Conservation (phyloP, 2,329 filamentous ascomycete species). For the Parastagonospora avenae region DNA sequence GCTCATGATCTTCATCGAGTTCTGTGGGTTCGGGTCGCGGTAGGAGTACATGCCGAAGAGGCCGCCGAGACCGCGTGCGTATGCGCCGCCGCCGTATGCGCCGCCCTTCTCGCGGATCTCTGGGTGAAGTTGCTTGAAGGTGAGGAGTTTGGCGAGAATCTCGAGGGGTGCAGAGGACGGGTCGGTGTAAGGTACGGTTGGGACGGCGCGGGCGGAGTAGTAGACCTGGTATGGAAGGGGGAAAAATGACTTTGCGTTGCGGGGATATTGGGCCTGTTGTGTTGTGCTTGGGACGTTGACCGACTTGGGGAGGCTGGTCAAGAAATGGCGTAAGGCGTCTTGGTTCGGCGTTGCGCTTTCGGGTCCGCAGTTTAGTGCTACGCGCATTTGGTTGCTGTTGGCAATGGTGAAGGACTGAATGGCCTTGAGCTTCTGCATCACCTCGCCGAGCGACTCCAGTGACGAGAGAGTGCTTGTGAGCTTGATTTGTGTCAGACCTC, state of each 20-base stretch:
- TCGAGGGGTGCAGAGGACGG: conserved; percentile 78
- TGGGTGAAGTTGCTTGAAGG: conserved; percentile 94
- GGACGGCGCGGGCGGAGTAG: conserved; percentile 82
- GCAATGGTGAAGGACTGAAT: conserved; percentile 81
- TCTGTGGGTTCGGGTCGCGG: conserved; percentile 91
- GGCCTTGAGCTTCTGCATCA: conserved; percentile 81
- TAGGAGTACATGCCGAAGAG: conserved; percentile 96
- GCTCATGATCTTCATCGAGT: conserved; percentile 83
- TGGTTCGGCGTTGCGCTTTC: conserved; percentile 76
- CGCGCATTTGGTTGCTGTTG: conserved; percentile 70
- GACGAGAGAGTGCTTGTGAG: conserved; percentile 79
- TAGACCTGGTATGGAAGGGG: conserved; percentile 96
- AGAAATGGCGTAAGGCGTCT: conserved; percentile 71
- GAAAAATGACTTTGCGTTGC: conserved; percentile 77
- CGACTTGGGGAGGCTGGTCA: conserved; percentile 61
- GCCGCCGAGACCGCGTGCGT: conserved; percentile 77
- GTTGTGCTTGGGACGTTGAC: conserved; percentile 35
- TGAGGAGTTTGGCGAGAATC: conserved; percentile 87
- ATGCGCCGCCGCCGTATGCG: conserved; percentile 91
- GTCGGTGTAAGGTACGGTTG: conserved; percentile 82
- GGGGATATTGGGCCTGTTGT: conserved; percentile 45
- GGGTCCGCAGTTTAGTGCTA: conserved; percentile 82
- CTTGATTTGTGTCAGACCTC: conserved; percentile 88
- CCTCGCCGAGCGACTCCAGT: conserved; percentile 72
- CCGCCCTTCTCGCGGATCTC: conserved; percentile 98